Percentiles rank a stretch among this genome's conserved stretches.
These are phyloP conservation scores for Endoconidiophora laricicola DNA, from an alignment of 2,329 filamentous ascomycete species.

Conservation along the genomic window DNA sequence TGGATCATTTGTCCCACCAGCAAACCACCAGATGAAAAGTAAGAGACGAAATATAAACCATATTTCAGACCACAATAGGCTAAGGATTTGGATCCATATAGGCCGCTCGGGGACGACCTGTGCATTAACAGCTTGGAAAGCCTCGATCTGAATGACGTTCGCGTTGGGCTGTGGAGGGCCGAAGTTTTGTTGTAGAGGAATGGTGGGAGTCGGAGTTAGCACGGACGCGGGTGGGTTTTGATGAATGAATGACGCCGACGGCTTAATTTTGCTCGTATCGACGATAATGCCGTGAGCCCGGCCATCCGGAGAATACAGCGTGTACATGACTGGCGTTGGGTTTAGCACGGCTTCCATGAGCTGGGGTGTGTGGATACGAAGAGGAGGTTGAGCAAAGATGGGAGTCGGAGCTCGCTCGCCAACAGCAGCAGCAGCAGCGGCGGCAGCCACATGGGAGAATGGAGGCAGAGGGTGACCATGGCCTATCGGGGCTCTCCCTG, in stretches of 20 bases:
- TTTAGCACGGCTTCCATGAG: not conserved
- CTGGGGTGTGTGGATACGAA: slow-evolving; percentile 9
- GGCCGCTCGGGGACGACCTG: slow-evolving; percentile 1
- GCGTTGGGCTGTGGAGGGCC: not conserved
- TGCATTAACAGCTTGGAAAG: not conserved
- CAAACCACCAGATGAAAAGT: slow-evolving; percentile 50
- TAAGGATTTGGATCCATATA: slow-evolving; percentile 21
- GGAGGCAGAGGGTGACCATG: not conserved
- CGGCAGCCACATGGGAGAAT: not conserved
- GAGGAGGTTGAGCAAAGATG: slow-evolving; percentile 3
- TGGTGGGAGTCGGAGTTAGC: slow-evolving; percentile 2
- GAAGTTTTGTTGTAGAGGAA: not conserved
- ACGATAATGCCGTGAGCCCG: slow-evolving; percentile 6
- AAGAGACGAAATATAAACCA: slow-evolving; percentile 43
- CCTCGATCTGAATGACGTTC: slow-evolving; percentile 1
- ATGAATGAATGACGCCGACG: not conserved
- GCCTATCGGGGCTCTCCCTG: not conserved
- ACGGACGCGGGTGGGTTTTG: not conserved
- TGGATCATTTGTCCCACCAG: slow-evolving; percentile 40
- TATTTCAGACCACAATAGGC: slow-evolving; percentile 39
- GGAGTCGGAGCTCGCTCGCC: not conserved
- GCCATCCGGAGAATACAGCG: slow-evolving; percentile 8
- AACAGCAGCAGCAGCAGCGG: not conserved
- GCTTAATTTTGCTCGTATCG: slow-evolving; percentile 3
- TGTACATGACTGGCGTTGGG: slow-evolving; percentile 2